phyloP scores from a whole-genome alignment of 306 rosid species.

The Lithocarpus polystachyus region DNA sequence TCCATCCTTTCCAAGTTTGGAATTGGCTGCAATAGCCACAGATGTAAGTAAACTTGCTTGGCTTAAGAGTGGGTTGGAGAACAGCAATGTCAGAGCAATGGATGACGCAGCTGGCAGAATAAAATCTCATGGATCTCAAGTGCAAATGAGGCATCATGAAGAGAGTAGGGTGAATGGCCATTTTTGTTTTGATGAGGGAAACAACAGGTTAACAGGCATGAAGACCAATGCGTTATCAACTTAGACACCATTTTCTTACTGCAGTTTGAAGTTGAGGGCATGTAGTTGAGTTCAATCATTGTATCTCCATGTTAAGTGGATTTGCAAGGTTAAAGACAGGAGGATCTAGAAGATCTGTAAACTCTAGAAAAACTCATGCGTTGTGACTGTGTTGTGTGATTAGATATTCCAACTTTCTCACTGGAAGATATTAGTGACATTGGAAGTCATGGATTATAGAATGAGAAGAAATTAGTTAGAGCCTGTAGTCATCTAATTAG shows the following conservation, averaged over 20 bases:
- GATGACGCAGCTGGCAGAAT: constrained; percentile 54
- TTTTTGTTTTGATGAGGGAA: constrained; percentile 21
- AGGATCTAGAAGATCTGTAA: neutral
- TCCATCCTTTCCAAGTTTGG: constrained; percentile 70
- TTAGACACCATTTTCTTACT: constrained; percentile 3
- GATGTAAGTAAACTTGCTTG: constrained; percentile 92
- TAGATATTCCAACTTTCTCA: neutral
- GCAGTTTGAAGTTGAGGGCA: neutral
- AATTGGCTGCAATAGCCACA: constrained; percentile 88
- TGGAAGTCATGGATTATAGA: neutral
- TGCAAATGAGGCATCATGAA: constrained; percentile 43
- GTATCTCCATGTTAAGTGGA: neutral
- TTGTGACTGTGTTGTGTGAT: neutral
- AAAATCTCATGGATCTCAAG: constrained; percentile 41
- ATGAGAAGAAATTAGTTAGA: neutral
- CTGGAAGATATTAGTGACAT: neutral
- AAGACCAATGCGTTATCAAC: constrained; percentile 25
- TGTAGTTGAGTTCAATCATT: neutral
- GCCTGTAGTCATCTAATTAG: neutral
- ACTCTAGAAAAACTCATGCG: neutral
- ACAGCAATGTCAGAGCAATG: constrained; percentile 61
- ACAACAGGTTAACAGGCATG: constrained; percentile 18
- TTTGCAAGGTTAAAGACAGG: neutral
- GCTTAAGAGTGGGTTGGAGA: constrained; percentile 95
- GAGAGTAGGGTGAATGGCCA: constrained; percentile 16